Conservation (phyloP, 169 alveolate genomes). For the Babesia bigemina region DNA sequence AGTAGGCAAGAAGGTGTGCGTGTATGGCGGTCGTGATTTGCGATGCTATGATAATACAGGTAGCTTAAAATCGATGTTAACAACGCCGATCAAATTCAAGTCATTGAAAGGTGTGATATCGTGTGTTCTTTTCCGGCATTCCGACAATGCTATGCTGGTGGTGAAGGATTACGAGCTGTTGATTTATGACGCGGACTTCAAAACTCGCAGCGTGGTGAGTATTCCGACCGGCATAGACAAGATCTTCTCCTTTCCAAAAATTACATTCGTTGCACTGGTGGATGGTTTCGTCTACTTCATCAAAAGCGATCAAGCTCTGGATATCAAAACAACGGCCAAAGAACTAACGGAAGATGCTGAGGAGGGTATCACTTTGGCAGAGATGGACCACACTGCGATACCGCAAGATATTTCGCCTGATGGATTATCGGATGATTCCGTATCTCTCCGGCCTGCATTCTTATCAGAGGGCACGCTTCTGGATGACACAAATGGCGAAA, state of each 20-base stretch:
- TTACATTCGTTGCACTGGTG: slow-evolving; percentile 5
- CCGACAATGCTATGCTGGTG: neutral
- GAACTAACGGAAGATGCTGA: neutral
- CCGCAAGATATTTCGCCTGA: too few species aligned
- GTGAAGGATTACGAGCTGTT: slow-evolving; percentile 9
- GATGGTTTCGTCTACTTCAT: slow-evolving; percentile 10
- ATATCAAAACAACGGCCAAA: neutral
- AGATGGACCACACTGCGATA: too few species aligned
- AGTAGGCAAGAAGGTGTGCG: slow-evolving; percentile 11
- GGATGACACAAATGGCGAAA: neutral
- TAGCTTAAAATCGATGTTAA: slow-evolving; percentile 1
- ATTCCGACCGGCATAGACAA: neutral
- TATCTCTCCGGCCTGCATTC: too few species aligned
- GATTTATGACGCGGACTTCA: slow-evolving; percentile 6
- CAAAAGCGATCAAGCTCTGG: neutral
- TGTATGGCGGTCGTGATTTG: slow-evolving; percentile 35
- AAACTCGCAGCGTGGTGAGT: neutral
- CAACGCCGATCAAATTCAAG: neutral
- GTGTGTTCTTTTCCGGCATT: slow-evolving; percentile 4
- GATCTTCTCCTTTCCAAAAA: slow-evolving; percentile 22
- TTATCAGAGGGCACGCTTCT: too few species aligned
- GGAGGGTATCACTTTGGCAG: too few species aligned
- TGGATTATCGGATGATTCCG: neutral
- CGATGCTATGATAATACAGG: slow-evolving; percentile 26
- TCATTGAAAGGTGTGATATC: neutral